Percentiles rank a stretch among this genome's conserved stretches.
phyloP scores from a whole-genome alignment of 2,329 filamentous ascomycete species.

The Diplodia seriata region DNA sequence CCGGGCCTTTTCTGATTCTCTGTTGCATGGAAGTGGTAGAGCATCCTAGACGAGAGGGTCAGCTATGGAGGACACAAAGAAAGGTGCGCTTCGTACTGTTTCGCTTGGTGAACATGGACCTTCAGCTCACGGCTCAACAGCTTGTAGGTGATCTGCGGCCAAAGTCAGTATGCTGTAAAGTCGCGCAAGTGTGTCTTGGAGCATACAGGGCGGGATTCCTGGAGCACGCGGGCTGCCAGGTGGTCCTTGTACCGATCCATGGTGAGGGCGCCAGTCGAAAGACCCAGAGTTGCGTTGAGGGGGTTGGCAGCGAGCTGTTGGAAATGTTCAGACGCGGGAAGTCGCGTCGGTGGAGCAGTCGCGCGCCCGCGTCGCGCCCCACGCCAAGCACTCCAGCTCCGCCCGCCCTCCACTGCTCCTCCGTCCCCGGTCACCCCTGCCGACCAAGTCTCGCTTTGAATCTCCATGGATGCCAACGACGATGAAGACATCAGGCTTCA shows the following conservation, averaged over 20 bases:
- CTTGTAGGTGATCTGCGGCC: slow-evolving; percentile 79
- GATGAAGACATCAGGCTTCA: slow-evolving; percentile 56
- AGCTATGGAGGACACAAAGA: slow-evolving; percentile 33
- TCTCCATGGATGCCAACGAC: slow-evolving; percentile 47
- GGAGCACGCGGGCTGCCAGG: slow-evolving; percentile 76
- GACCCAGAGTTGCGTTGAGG: background rate
- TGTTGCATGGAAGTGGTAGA: slow-evolving; percentile 81
- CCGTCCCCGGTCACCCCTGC: background rate
- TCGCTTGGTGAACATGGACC: slow-evolving; percentile 85
- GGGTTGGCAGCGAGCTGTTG: background rate
- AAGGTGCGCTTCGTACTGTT: slow-evolving; percentile 68
- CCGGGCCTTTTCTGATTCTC: slow-evolving; percentile 78
- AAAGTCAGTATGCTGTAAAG: background rate
- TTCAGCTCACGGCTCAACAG: slow-evolving; percentile 81
- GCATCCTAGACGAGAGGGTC: slow-evolving; percentile 65
- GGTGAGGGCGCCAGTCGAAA: slow-evolving; percentile 41
- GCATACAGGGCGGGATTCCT: slow-evolving; percentile 74
- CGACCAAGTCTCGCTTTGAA: background rate
- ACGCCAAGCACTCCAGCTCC: slow-evolving; percentile 13
- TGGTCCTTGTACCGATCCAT: slow-evolving; percentile 69
- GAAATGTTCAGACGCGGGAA: slow-evolving; percentile 17
- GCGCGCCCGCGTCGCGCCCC: slow-evolving; percentile 27
- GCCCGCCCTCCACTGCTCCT: background rate
- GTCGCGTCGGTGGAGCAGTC: slow-evolving; percentile 24
- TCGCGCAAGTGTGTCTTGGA: slow-evolving; percentile 40